These are phyloP conservation scores for Candida labiduridarum DNA, from an alignment of 1,139 yeast genomes.

Conservation along the genomic window DNA sequence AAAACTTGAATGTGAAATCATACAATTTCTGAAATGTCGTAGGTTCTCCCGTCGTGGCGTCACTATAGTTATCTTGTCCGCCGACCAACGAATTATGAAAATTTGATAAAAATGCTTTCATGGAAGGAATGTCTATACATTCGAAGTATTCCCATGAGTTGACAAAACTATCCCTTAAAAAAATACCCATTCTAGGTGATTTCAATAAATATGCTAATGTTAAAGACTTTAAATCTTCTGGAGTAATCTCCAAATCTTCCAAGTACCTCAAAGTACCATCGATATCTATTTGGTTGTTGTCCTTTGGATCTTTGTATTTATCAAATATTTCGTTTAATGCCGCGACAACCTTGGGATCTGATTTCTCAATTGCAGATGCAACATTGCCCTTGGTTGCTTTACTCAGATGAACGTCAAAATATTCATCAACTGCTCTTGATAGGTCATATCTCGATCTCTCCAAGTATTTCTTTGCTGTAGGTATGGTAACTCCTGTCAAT, in stretches of 20 bases:
- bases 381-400: constrained; percentile 8
- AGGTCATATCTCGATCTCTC: constrained; percentile 29
- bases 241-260: constrained; percentile 64
- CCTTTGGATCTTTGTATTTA: constrained; percentile 31
- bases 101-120: constrained; percentile 48
- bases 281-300: constrained; percentile 48
- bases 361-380: not conserved
- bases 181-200: constrained; percentile 68
- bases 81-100: constrained; percentile 38
- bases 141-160: constrained; percentile 53
- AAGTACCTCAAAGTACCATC: constrained; percentile 77
- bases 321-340: constrained; percentile 29
- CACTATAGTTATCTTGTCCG: constrained; percentile 10
- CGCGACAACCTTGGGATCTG: constrained; percentile 15
- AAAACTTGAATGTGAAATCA: constrained; percentile 68
- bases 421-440: constrained; percentile 33
- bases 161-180: constrained; percentile 51
- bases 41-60: constrained; percentile 9
- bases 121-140: constrained; percentile 43
- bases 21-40: constrained; percentile 60
- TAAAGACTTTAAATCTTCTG: constrained; percentile 73
- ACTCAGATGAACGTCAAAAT: constrained; percentile 18
- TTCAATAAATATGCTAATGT: constrained; percentile 70
- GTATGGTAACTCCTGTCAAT: constrained; percentile 30
- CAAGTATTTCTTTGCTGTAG: constrained; percentile 31